Conservation (phyloP, 176 grass and related monocot species). For the Cymbopogon citratus region DNA sequence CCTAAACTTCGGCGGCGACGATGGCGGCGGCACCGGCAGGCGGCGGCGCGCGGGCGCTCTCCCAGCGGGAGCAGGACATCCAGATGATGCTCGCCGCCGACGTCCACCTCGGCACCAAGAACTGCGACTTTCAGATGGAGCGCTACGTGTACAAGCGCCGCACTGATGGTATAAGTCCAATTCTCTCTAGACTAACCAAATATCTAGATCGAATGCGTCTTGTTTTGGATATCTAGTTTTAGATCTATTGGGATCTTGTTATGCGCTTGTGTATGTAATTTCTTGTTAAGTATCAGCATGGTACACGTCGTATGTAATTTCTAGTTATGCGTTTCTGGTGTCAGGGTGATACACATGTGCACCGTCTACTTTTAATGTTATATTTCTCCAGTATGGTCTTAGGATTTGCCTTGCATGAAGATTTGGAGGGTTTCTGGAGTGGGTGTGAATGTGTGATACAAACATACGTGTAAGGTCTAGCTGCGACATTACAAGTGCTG, state of each 20-base stretch:
- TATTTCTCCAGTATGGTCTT: background rate
- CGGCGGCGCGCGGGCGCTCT: conserved; percentile 32
- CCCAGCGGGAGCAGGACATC: conserved; percentile 62
- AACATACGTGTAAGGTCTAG: background rate
- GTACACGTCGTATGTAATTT: background rate
- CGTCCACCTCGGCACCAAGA: conserved; percentile 93
- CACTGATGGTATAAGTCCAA: conserved; percentile 48
- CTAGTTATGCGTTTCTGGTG: too few relatives aligned
- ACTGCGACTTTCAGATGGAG: conserved; percentile 99
- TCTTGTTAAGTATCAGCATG: too few relatives aligned
- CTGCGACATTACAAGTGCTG: background rate
- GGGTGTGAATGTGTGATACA: background rate
- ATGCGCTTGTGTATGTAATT: background rate
- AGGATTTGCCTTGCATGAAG: background rate
- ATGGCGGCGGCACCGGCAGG: conserved; percentile 27
- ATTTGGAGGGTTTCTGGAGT: background rate
- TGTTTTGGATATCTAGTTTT: background rate
- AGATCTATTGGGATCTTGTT: conserved; percentile 13
- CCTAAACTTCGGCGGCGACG: conserved; percentile 1
- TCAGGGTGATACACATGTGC: background rate
- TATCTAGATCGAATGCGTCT: too few relatives aligned
- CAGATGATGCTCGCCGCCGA: conserved; percentile 93
- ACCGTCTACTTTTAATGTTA: background rate
- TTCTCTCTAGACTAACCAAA: background rate
- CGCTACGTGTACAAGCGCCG: conserved; percentile 79